Conservation (phyloP, 805 yeast species). For the Candida vaughaniae region DNA sequence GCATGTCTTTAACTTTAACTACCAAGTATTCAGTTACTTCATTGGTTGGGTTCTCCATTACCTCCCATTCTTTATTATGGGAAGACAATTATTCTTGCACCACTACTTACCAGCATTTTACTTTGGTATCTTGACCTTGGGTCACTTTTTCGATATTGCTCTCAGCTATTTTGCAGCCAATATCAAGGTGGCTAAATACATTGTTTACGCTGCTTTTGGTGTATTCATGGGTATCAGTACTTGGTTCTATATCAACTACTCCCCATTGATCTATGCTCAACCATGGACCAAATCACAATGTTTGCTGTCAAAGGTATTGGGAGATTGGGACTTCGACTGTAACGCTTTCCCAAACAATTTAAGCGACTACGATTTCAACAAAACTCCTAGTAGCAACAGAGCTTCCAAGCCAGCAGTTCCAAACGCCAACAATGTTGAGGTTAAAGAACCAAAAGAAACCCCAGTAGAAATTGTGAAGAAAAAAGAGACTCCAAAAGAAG, state of each 20-base stretch:
- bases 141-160: conserved; percentile 61
- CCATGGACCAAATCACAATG: conserved; percentile 78
- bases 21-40: conserved; percentile 59
- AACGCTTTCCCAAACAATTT: conserved; percentile 43
- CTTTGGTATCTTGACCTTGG: conserved; percentile 76
- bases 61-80: conserved; percentile 81
- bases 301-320: conserved; percentile 53
- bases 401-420: conserved; percentile 15
- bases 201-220: conserved; percentile 47
- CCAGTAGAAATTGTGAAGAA: conserved; percentile 9
- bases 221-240: conserved; percentile 50
- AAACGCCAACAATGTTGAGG: conserved; percentile 16
- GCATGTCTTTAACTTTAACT: conserved; percentile 61
- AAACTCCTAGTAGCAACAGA: conserved; percentile 6
- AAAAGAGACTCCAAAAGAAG: conserved; percentile 5
- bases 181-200: conserved; percentile 39
- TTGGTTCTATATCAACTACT: conserved; percentile 56
- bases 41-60: conserved; percentile 74
- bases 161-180: conserved; percentile 39
- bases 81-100: conserved; percentile 88
- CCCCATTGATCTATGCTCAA: conserved; percentile 75
- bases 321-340: conserved; percentile 91
- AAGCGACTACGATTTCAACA: conserved; percentile 20
- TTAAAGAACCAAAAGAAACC: conserved; percentile 25
- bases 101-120: conserved; percentile 92